Conservation (phyloP, 2,329 filamentous ascomycete genomes). For the Botrytis porri region DNA sequence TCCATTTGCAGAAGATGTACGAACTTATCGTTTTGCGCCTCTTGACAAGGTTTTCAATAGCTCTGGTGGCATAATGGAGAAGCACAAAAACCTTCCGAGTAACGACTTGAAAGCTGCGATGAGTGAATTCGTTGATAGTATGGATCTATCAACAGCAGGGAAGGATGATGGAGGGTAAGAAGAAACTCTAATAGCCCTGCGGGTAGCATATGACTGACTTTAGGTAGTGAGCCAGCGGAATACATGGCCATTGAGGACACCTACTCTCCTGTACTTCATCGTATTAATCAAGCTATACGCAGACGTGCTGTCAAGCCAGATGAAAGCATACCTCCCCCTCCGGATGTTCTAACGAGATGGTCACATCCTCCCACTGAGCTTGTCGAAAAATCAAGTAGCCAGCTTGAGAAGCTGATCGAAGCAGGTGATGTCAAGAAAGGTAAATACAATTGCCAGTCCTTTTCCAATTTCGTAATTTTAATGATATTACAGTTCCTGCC, state of each 20-base stretch:
- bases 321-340: conserved; percentile 58
- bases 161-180: conserved; percentile 71
- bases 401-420: conserved; percentile 62
- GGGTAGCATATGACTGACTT: conserved; percentile 12
- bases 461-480: neutral
- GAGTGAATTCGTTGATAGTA: conserved; percentile 86
- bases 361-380: conserved; percentile 69
- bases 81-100: conserved; percentile 80
- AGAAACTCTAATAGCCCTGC: conserved; percentile 14
- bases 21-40: conserved; percentile 87
- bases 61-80: conserved; percentile 74
- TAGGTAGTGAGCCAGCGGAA: conserved; percentile 53
- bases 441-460: conserved; percentile 37
- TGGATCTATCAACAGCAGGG: conserved; percentile 76
- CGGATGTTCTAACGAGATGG: conserved; percentile 67
- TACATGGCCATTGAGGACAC: conserved; percentile 77
- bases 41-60: conserved; percentile 84
- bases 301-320: conserved; percentile 75
- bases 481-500: conserved; percentile 59
- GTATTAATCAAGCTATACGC: conserved; percentile 81
- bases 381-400: conserved; percentile 52
- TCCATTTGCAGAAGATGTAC: conserved; percentile 89
- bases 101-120: conserved; percentile 75
- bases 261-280: conserved; percentile 83
- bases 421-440: conserved; percentile 81